phyloP scores from a whole-genome alignment of 306 rosid genomes.

The Inga leiocalycina region DNA sequence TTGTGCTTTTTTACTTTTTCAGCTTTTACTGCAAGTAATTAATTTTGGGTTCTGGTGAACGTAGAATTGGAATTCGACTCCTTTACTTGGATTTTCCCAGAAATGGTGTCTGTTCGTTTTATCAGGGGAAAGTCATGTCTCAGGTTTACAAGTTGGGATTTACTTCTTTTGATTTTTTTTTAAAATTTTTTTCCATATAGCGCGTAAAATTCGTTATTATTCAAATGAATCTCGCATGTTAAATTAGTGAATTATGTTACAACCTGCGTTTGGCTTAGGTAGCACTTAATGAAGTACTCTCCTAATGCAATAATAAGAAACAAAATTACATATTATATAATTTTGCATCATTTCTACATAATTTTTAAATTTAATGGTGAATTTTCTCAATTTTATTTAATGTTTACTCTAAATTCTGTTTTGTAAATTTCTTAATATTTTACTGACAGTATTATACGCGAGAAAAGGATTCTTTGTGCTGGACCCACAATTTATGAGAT shows the following conservation, averaged over 20 bases:
- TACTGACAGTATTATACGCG: too few species aligned
- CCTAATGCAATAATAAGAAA: too few species aligned
- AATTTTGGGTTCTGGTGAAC: conserved; percentile 35
- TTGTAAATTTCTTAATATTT: too few species aligned
- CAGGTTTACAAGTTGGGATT: conserved; percentile 6
- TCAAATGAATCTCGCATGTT: not conserved
- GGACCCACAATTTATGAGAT: too few species aligned
- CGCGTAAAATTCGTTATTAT: not conserved
- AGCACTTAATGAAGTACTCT: too few species aligned
- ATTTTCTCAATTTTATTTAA: too few species aligned
- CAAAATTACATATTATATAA: too few species aligned
- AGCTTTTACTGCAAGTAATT: conserved; percentile 37
- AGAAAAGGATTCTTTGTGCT: too few species aligned
- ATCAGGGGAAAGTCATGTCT: conserved; percentile 40
- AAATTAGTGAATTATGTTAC: not conserved
- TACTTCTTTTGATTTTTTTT: not conserved
- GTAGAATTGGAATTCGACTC: conserved; percentile 29
- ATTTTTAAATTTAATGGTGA: too few species aligned
- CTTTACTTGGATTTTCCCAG: conserved; percentile 55
- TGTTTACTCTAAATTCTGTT: too few species aligned
- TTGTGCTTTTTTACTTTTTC: not conserved
- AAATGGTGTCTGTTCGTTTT: conserved; percentile 51
- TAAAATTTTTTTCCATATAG: not conserved
- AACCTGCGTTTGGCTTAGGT: not conserved
- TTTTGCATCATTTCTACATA: too few species aligned